phyloP scores from a whole-genome alignment of 192 early-diverging fungal species.

The Ambispora gerdemannii region DNA sequence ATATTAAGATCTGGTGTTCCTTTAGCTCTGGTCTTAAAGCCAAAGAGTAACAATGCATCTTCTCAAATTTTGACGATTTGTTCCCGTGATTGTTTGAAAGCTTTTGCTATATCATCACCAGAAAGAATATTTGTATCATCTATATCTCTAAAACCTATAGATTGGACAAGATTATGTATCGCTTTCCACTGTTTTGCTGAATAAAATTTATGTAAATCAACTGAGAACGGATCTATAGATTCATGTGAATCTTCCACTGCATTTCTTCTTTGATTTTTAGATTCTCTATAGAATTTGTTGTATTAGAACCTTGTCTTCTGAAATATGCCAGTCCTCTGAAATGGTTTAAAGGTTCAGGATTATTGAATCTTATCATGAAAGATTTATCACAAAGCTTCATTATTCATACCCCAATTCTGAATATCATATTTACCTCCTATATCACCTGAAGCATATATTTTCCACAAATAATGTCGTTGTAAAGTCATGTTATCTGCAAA shows the following conservation, averaged over 20 bases:
- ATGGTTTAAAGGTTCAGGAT: background rate
- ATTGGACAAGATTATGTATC: constrained; percentile 3
- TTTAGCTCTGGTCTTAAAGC: constrained; percentile 16
- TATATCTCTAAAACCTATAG: too few relatives aligned
- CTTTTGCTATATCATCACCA: background rate
- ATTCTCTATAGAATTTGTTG: constrained; percentile 16
- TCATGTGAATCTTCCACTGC: background rate
- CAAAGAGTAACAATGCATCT: constrained; percentile 15
- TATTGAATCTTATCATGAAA: background rate
- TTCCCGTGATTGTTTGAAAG: background rate
- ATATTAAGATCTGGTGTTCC: background rate
- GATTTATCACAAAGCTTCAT: constrained; percentile 4
- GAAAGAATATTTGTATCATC: too few relatives aligned
- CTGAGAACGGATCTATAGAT: background rate
- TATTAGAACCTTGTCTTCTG: background rate
- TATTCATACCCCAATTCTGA: constrained; percentile 4
- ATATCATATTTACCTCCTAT: background rate
- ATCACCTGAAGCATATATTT: background rate
- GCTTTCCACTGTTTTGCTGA: constrained; percentile 1
- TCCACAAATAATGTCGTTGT: constrained; percentile 15
- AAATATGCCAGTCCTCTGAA: background rate
- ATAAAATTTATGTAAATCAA: constrained; percentile 12
- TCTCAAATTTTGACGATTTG: constrained; percentile 3
- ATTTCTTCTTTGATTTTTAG: constrained; percentile 7
- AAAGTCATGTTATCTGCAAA: constrained; percentile 11